Evolutionary conservation across 192 early-diverging fungal genomes (phyloP).

Genomic region (Borealophlyctis nickersoniae): DNA sequence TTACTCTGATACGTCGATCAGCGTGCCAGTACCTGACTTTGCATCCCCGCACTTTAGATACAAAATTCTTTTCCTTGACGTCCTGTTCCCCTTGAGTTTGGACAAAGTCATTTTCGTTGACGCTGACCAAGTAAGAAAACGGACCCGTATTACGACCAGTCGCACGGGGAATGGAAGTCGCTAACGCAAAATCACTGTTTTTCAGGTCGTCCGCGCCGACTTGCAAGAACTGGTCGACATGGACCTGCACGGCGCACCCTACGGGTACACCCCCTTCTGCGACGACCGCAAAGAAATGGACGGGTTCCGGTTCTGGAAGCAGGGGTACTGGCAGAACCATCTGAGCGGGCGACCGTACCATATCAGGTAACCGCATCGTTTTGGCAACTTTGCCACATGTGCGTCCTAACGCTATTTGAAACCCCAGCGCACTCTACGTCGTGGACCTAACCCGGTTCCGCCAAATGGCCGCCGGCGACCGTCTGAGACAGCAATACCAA

Average conservation of each 20-base stretch:
- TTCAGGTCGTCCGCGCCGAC: slow-evolving; percentile 89
- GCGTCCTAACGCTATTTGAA: neutral
- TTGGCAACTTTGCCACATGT: neutral
- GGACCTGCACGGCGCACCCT: slow-evolving; percentile 90
- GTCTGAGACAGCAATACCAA: slow-evolving; percentile 91
- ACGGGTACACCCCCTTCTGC: slow-evolving; percentile 97
- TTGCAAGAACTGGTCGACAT: slow-evolving; percentile 88
- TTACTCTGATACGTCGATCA: neutral
- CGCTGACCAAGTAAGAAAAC: slow-evolving; percentile 78
- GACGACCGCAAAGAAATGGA: slow-evolving; percentile 90
- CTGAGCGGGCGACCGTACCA: slow-evolving; percentile 88
- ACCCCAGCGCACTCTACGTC: slow-evolving; percentile 82
- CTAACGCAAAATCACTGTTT: no score
- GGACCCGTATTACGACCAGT: no score
- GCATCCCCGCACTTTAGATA: slow-evolving; percentile 48
- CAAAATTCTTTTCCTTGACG: slow-evolving; percentile 98
- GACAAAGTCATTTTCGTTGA: slow-evolving; percentile 98
- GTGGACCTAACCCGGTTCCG: slow-evolving; percentile 93
- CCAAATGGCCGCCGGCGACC: slow-evolving; percentile 89
- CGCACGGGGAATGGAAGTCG: no score
- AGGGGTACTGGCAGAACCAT: slow-evolving; percentile 92
- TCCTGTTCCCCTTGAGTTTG: slow-evolving; percentile 87
- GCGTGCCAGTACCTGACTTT: neutral
- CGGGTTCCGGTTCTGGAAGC: slow-evolving; percentile 96
- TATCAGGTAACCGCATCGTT: slow-evolving; percentile 56